Conservation (phyloP, 1,284 basidiomycete species). For the Sporisorium scitamineum region DNA sequence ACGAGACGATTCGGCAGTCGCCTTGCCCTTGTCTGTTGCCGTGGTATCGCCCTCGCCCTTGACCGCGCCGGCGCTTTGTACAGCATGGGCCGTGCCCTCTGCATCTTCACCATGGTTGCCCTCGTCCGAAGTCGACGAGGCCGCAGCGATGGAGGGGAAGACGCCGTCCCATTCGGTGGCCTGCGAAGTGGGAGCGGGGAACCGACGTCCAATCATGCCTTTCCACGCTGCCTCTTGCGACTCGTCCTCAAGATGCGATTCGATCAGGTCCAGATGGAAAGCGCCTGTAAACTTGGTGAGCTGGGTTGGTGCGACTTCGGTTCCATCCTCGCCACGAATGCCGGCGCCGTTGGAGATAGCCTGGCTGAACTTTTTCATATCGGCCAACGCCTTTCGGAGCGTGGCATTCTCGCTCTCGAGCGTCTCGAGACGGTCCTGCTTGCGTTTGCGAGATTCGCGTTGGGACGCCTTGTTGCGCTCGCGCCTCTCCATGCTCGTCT, state of each 20-base stretch:
- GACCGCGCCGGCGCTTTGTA: not conserved
- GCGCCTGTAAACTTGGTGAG: constrained; percentile 47
- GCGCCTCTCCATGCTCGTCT: constrained; percentile 47
- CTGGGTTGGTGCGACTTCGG: constrained; percentile 26
- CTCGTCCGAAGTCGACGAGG: constrained; percentile 23
- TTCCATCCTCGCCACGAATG: constrained; percentile 32
- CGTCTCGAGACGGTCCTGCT: constrained; percentile 48
- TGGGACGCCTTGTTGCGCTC: constrained; percentile 54
- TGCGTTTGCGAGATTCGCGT: constrained; percentile 51
- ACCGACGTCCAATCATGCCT: constrained; percentile 33
- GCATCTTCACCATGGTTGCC: constrained; percentile 7
- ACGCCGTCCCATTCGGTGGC: constrained; percentile 17
- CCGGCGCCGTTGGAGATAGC: constrained; percentile 41
- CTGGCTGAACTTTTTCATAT: constrained; percentile 44
- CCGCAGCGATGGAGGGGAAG: constrained; percentile 4
- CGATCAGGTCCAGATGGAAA: constrained; percentile 45
- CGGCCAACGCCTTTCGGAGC: constrained; percentile 49
- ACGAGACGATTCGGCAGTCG: constrained; percentile 5
- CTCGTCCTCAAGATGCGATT: constrained; percentile 44
- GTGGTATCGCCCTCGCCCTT: constrained; percentile 10
- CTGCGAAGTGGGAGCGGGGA: constrained; percentile 23
- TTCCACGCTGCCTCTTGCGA: constrained; percentile 38
- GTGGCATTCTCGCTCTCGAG: constrained; percentile 47
- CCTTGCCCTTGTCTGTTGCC: constrained; percentile 5
- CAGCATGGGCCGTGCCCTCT: not conserved